A percentile compares a stretch with the other conserved stretches of the same genome.
These are phyloP conservation scores for Trypethelium eluteriae DNA, from an alignment of 495 filamentous ascomycete genomes.

Conservation along the genomic window DNA sequence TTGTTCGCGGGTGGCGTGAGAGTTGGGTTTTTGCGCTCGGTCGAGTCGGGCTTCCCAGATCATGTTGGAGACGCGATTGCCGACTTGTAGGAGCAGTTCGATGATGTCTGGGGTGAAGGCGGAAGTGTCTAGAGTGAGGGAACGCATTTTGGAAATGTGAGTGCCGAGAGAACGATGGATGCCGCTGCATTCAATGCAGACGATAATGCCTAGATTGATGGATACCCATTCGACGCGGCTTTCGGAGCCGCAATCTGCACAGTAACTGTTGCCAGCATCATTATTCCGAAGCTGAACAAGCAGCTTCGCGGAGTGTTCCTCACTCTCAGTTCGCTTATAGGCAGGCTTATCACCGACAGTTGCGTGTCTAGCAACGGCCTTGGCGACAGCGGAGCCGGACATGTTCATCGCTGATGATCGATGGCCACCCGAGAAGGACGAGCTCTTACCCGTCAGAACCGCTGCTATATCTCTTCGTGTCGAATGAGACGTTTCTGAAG, in stretches of 20 bases:
- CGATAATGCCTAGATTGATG: conserved; percentile 90
- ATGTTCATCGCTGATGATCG: conserved; percentile 46
- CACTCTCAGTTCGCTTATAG: conserved; percentile 66
- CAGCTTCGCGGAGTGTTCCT: conserved; percentile 60
- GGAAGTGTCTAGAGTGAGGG: conserved; percentile 86
- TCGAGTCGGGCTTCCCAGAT: conserved; percentile 88
- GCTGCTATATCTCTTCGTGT: conserved; percentile 78
- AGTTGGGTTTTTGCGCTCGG: conserved; percentile 57
- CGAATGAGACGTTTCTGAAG: conserved; percentile 38
- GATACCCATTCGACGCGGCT: conserved; percentile 97
- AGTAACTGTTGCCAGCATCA: conserved; percentile 89
- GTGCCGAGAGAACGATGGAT: conserved; percentile 96
- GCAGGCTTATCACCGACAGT: conserved; percentile 86
- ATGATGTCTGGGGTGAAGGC: conserved; percentile 95
- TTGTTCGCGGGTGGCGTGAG: conserved; percentile 76
- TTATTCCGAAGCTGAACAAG: conserved; percentile 81
- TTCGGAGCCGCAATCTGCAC: conserved; percentile 87
- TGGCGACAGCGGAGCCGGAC: conserved; percentile 39
- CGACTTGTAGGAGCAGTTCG: conserved; percentile 85
- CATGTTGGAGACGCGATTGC: conserved; percentile 93
- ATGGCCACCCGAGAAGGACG: conserved; percentile 57
- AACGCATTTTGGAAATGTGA: conserved; percentile 95
- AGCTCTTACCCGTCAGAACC: conserved; percentile 87
- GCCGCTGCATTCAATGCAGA: conserved; percentile 97
- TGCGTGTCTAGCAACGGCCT: conserved; percentile 65